Conservation (phyloP, 2,329 filamentous ascomycete species). For the Pyricularia sp. region DNA sequence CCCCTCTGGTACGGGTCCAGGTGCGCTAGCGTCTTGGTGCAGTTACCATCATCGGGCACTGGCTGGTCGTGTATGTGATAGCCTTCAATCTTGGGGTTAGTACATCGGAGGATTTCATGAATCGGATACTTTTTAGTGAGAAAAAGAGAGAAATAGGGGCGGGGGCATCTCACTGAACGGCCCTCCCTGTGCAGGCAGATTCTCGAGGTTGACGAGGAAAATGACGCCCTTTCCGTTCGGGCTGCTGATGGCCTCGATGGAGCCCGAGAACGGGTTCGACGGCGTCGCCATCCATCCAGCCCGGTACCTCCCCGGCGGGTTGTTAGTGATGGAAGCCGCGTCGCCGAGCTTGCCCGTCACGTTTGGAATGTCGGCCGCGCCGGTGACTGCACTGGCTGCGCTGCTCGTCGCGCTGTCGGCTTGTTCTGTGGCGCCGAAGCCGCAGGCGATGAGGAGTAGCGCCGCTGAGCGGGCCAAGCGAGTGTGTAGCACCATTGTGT, state of each 20-base stretch:
- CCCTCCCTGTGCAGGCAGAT: constrained; percentile 20
- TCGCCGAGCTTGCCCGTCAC: constrained; percentile 3
- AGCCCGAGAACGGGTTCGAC: constrained; percentile 1
- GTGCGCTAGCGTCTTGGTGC: constrained; percentile 56
- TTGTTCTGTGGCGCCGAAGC: background rate
- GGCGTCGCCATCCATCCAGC: background rate
- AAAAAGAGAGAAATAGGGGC: background rate
- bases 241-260: constrained; percentile 9
- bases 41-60: constrained; percentile 60
- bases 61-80: constrained; percentile 65
- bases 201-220: constrained; percentile 20
- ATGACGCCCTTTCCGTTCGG: constrained; percentile 19
- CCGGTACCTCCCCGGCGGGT: background rate
- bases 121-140: background rate
- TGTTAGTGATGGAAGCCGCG: background rate
- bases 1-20: constrained; percentile 63
- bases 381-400: too few relatives aligned
- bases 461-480: background rate
- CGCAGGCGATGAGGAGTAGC: background rate
- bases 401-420: background rate
- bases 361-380: background rate
- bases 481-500: background rate
- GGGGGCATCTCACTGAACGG: constrained; percentile 18
- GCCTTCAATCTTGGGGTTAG: constrained; percentile 26
- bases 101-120: too few relatives aligned